phyloP scores from a whole-genome alignment of 208 protist species.

The Polymyxa betae region DNA sequence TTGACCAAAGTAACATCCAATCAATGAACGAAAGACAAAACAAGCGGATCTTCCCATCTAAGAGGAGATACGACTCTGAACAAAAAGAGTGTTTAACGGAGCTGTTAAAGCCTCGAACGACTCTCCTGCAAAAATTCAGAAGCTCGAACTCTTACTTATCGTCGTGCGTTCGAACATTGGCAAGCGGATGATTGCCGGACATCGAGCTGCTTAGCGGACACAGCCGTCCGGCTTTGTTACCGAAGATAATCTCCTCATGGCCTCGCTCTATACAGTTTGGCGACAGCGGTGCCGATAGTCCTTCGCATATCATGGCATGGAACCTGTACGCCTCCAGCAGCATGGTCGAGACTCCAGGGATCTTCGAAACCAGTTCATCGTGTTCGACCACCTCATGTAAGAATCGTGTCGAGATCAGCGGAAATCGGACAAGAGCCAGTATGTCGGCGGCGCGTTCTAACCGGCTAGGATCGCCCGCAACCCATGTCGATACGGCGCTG shows the following conservation, averaged over 20 bases:
- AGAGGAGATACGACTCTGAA: too few species aligned
- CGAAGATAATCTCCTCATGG: constrained; percentile 13
- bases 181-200: constrained; percentile 1
- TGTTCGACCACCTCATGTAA: constrained; percentile 10
- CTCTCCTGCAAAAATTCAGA: too few species aligned
- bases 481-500: constrained; percentile 24
- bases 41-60: too few species aligned
- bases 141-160: constrained; percentile 49
- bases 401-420: not conserved
- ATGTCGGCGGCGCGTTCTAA: not conserved
- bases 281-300: not conserved
- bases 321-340: constrained; percentile 20
- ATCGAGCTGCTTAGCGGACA: not conserved
- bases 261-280: not conserved
- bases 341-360: not conserved
- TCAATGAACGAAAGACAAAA: too few species aligned
- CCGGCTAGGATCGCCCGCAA: not conserved
- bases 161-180: constrained; percentile 36
- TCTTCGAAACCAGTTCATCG: not conserved
- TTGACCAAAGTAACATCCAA: too few species aligned
- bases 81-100: too few species aligned
- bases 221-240: not conserved
- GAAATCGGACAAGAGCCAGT: not conserved
- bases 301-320: not conserved
- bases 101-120: too few species aligned